Evolutionary conservation across 371 early-diverging fungal species (phyloP), one percentile per base, ranked within the genome.

Genomic region (Blastocladiella emersonii): DNA sequence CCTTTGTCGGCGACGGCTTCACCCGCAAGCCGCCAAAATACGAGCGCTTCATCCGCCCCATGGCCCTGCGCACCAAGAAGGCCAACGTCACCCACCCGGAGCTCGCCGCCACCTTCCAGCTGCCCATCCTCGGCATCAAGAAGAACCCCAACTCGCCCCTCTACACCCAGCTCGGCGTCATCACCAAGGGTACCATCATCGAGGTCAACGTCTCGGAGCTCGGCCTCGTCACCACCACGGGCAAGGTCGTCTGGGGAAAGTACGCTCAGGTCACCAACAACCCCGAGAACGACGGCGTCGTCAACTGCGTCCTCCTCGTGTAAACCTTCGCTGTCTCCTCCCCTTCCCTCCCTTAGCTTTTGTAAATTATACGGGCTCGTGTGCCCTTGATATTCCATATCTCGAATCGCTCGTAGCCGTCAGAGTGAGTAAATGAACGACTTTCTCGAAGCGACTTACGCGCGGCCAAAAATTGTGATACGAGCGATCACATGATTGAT

Each of bases 171-270:
- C 81, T 99, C 25, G 99, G 99, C 65, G 96, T 99, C 37, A 85
- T 99, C 61, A 97, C 98, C 57, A 99, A 98, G 83, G 99, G 99
- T 73, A 98, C 98, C 10, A 89, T 99, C 60, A 87, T 99, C 61
- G 99, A 99, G 81, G 97, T 90, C 63, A 95, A 98, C 77, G 95
- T 99, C 5, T 88, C 90, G 67, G 99, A 98, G 75, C 81, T 99
- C 64, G 99, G 99, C 64, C 79, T 99, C 57, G 98, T 99, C 30
- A 97, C 98, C 55, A 92, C 92, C 45, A 83, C 88, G 70, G 99
- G 99, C 65, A 98, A 99, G 78, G 97, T 99, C 64, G 95, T 99
- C 25, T 99, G 99, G 99, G 99, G 99, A 69, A 99, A 99, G 81
- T 99, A 98, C 77, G 96, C 98, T 23, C 99, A 99, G 81, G 86